Percentiles rank a stretch among this genome's conserved stretches.
phyloP scores from a whole-genome alignment of 2,329 filamentous ascomycete genomes.

The Penicillium brasilianum region DNA sequence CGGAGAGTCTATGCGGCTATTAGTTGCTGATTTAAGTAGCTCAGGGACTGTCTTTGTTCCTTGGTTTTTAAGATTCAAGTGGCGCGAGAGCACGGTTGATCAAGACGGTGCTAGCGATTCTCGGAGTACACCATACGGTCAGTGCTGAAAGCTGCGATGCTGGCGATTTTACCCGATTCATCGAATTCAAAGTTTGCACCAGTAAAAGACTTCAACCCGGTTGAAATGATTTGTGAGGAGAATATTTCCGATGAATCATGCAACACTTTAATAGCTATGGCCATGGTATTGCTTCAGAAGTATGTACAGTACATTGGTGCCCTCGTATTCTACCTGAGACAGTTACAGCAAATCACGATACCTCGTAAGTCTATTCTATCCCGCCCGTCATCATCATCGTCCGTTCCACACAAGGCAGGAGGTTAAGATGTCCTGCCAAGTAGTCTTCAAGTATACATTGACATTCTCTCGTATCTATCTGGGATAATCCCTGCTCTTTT shows the following conservation, averaged over 20 bases:
- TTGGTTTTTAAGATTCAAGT: not conserved
- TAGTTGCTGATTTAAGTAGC: not conserved
- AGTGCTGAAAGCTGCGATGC: not conserved
- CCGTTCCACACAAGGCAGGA: not conserved
- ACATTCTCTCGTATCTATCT: too few species aligned
- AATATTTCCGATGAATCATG: not conserved
- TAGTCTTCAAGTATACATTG: not conserved
- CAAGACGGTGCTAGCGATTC: not conserved
- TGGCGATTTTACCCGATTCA: slow-evolving; percentile 2
- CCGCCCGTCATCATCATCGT: not conserved
- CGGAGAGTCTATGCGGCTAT: not conserved
- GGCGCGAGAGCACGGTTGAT: slow-evolving; percentile 2
- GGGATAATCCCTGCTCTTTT: not conserved
- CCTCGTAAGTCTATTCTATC: not conserved
- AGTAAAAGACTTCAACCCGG: not conserved
- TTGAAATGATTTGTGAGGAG: slow-evolving; percentile 3
- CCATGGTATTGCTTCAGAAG: too few species aligned
- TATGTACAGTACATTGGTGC: not conserved
- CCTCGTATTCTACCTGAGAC: slow-evolving; percentile 22
- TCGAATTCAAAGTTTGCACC: not conserved
- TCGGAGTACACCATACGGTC: not conserved
- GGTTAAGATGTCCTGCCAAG: not conserved
- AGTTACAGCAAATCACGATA: not conserved
- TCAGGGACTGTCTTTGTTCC: not conserved
- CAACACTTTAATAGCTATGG: not conserved